Base-by-base conservation (phyloP, 169 alveolate genomes). In the Theileria parva region DNA sequence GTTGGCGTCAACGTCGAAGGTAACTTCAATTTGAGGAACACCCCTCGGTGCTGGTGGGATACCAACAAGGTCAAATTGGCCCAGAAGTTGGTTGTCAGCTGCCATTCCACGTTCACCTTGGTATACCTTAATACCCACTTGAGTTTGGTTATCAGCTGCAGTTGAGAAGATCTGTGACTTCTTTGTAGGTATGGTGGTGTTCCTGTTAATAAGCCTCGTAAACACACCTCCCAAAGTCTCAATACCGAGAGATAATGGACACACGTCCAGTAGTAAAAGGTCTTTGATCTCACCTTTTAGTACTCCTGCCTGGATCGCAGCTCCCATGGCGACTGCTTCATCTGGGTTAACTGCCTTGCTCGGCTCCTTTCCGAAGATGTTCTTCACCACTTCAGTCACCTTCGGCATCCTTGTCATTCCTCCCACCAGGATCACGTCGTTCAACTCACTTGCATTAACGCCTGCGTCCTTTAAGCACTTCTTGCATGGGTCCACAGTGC, bases 271-370 rank as follows among this genome's bases (percentile, higher is more conserved):
- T 53, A 98, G 91, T 30, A 98, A 93, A 60, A 98, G 91, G 76
- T 97, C 99, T 92, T 97, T 96, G 79, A 98, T 97, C 61, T 97
- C 97, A 66, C 99, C 99, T 88, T 97, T 96, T 71, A 97, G 92
- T 11, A 96, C 99, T 39, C 99, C 99, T 9, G 99, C 99, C 93
- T 97, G 98, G 75, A 98, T 96, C 28, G 99, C 99, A 50, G 99
- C 99, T 37, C 99, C 99, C 95, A 94, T 90, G 34, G 99, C 99
- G 57, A 98, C 99, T 50, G 99, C 99, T 87, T 98, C 99, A 91
- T 98, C 99, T 15, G 99, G 99, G 90, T 98, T 98, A 57, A 98
- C 98, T 37, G 98, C 93, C 93, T 96, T 97, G 72, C 97, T 93
- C 37, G 99, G 98, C 50, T 92, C 93, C 93, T 95, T 96, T 28